Conservation (phyloP, 805 yeast species). For the Suhomyces prunicola region DNA sequence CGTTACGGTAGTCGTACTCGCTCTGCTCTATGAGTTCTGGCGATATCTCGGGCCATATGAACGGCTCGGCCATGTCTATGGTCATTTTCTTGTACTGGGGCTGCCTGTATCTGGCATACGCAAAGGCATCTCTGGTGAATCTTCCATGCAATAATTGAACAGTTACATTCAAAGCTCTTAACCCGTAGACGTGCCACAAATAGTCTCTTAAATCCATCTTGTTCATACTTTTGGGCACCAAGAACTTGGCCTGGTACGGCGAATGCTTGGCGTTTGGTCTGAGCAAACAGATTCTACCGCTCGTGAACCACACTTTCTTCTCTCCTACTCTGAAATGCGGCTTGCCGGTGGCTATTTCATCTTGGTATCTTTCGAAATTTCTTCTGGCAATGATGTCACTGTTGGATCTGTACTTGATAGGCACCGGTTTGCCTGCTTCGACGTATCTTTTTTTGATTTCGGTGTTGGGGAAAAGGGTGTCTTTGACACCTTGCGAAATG, state of each 20-base stretch:
- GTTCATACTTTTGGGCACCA: slow-evolving; percentile 91
- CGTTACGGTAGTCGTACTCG: slow-evolving; percentile 44
- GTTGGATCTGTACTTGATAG: slow-evolving; percentile 34
- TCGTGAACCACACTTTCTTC: slow-evolving; percentile 75
- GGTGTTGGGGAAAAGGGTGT: slow-evolving; percentile 38
- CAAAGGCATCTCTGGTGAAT: slow-evolving; percentile 51
- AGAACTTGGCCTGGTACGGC: slow-evolving; percentile 94
- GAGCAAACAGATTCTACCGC: slow-evolving; percentile 72
- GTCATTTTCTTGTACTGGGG: slow-evolving; percentile 95
- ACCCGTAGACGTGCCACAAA: slow-evolving; percentile 82
- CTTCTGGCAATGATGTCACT: slow-evolving; percentile 38
- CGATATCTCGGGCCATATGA: slow-evolving; percentile 80
- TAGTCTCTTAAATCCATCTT: slow-evolving; percentile 94
- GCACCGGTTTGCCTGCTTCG: slow-evolving; percentile 40
- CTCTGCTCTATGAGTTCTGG: slow-evolving; percentile 33
- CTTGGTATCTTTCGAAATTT: slow-evolving; percentile 38
- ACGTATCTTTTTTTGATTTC: slow-evolving; percentile 33
- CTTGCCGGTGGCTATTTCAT: slow-evolving; percentile 55
- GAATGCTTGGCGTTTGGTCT: slow-evolving; percentile 96
- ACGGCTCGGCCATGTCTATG: slow-evolving; percentile 92
- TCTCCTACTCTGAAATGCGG: slow-evolving; percentile 86
- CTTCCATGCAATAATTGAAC: slow-evolving; percentile 77
- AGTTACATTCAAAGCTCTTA: slow-evolving; percentile 84
- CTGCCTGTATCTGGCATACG: slow-evolving; percentile 67
- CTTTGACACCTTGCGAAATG: slow-evolving; percentile 37